Base-by-base conservation (phyloP, 164 flowering plant genomes). In the Berberis thunbergii region DNA sequence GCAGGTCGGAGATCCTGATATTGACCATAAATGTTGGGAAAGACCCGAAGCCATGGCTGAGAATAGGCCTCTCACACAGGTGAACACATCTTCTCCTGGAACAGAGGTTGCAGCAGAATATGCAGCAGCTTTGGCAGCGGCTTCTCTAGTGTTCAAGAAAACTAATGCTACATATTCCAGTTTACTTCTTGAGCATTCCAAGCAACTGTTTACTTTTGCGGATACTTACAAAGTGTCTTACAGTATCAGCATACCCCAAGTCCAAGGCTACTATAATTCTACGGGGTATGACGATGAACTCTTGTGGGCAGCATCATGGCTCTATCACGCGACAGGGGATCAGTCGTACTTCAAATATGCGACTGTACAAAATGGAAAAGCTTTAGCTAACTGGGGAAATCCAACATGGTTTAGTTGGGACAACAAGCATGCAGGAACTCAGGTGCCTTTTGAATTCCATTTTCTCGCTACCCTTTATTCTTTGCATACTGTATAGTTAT, bases 361-460 rank as follows among this genome's bases (percentile, higher is more conserved):
- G 26, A 59, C 61, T 13, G 61, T 11, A 43, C 12, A 41, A 59
- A 4, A 41, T 59, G 61, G 61, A 42, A 59, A 59, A 59, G 61
- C 61, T 7, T 43, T 59, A 9, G 61, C 45, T 42, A 59, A 59
- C 40, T 59, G 61, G 61, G 61, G 61, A 59, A 59, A 11, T 40
- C 59, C 59, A 26, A 55, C 40, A 10, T 55, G 59, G 59, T 55
- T 55, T 55, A 55, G 59, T 26, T 43, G 61, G 61, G 61, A 59
- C n/a, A 43, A 43, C 45, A 59, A 43, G 46, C 46, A 10, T 2
- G 61, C 61, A 59, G 61, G 61, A 59, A 59, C 61, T 41, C 61
- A 59, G 61, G 61, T 59, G 42, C 13, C 4, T 59, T 55, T 55
- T 3, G n/a, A 8, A 2, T 9, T 46, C 8, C 49, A 46, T 46